phyloP scores from a whole-genome alignment of 2,329 filamentous ascomycete genomes.

The Ophiocordyceps unilateralis region DNA sequence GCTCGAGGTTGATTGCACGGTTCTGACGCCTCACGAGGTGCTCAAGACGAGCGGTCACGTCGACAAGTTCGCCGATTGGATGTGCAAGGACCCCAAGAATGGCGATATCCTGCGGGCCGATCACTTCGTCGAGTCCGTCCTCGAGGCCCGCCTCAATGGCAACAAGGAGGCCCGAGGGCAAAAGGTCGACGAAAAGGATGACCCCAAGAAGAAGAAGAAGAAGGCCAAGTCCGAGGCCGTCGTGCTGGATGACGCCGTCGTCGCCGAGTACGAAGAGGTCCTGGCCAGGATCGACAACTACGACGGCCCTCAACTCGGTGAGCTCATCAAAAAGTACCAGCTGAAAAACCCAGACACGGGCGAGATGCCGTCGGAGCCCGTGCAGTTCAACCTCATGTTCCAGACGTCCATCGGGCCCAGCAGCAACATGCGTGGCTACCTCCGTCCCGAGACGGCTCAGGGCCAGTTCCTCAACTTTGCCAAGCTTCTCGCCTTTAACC shows the following conservation, averaged over 20 bases:
- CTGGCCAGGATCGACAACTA: slow-evolving; percentile 94
- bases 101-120: slow-evolving; percentile 94
- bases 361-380: slow-evolving; percentile 59
- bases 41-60: slow-evolving; percentile 94
- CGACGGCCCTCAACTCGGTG: slow-evolving; percentile 67
- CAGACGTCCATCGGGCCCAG: slow-evolving; percentile 87
- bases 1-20: slow-evolving; percentile 88
- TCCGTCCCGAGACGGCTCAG: slow-evolving; percentile 90
- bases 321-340: slow-evolving; percentile 79
- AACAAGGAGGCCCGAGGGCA: slow-evolving; percentile 85
- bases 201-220: slow-evolving; percentile 72
- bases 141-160: slow-evolving; percentile 73
- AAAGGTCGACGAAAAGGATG: slow-evolving; percentile 52
- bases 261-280: slow-evolving; percentile 79
- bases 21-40: slow-evolving; percentile 82
- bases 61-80: slow-evolving; percentile 96
- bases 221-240: slow-evolving; percentile 69
- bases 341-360: slow-evolving; percentile 76
- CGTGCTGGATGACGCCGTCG: slow-evolving; percentile 72
- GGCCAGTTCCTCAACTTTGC: slow-evolving; percentile 96
- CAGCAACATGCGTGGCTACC: slow-evolving; percentile 68
- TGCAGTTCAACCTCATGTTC: slow-evolving; percentile 98
- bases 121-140: slow-evolving; percentile 87
- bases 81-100: slow-evolving; percentile 97
- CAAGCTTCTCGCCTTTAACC: slow-evolving; percentile 93